Base-by-base conservation (phyloP, 139 green algal genomes). In the Nannochloris sp. region DNA sequence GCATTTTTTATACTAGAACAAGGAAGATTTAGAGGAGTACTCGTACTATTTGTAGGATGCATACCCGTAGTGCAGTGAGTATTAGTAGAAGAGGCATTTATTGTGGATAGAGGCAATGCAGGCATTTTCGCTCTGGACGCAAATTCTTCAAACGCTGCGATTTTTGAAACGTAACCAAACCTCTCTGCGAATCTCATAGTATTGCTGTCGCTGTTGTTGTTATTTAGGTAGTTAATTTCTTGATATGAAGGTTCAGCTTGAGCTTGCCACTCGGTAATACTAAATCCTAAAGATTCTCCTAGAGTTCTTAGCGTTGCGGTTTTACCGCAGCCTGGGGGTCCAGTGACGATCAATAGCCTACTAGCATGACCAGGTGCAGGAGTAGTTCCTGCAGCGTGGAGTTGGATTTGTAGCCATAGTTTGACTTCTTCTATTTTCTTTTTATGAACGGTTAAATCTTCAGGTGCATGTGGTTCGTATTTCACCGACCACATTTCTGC, bases 91-190 rank as follows among this genome's bases (percentile, higher is more conserved):
- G n/a, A n/a, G n/a, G n/a, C n/a, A n/a, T n/a, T n/a, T n/a, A n/a
- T n/a, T n/a, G n/a, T n/a, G n/a, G n/a, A n/a, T n/a, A 27, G 2
- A 24, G 9, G 14, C 24, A 60, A 60, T 8, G 74, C 60, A 4
- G 79, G 72, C 74, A 85, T 79, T 70, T 88, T 89, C 46, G 79
- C 64, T 27, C 78, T 77, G 3, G 46, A 55, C 27, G 86, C 79
- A 76, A 91, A 91, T 29, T 70, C 63, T 31, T 87, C 76, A 64
- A 92, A 95, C 14, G 86, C 86, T 27, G 85, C 83, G 46, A 94
- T 64, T 70, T 92, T 93, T 59, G 77, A 87, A 24, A 39, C 64
- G 60, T 83, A 87, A 12, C n/a, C 4, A 24, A 68, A 15, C n/a
- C 32, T 51, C 10, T 36, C 47, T 7, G 34, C 42, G 19, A 19